Evolutionary conservation across 306 rosid genomes (phyloP).

Genomic region (cucumber (Cucumis sativus)): DNA sequence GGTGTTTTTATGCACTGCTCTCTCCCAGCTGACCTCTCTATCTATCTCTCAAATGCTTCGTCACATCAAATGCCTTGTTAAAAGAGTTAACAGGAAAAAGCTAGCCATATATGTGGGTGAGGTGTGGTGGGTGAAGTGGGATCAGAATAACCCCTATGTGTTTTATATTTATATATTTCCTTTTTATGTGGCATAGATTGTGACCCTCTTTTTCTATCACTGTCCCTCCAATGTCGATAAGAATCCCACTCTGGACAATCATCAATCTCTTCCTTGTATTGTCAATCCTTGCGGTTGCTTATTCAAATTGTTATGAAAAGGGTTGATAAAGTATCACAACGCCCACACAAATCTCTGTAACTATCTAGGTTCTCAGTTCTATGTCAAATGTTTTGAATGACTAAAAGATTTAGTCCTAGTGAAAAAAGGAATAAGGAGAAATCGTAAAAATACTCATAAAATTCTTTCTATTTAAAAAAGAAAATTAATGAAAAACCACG

Average conservation of each 20-base stretch:
- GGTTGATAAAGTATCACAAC: neutral
- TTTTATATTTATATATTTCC: neutral
- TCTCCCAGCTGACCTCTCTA: neutral
- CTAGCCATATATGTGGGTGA: conserved; percentile 10
- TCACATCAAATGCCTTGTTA: conserved; percentile 40
- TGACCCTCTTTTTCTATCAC: conserved; percentile 32
- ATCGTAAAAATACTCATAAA: neutral
- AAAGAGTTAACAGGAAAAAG: conserved; percentile 18
- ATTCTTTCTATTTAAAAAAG: neutral
- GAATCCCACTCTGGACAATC: conserved; percentile 28
- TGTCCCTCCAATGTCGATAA: conserved; percentile 29
- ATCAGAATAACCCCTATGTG: conserved; percentile 46
- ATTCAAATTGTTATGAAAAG: neutral
- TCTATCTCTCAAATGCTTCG: conserved; percentile 15
- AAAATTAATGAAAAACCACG: neutral
- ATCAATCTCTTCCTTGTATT: conserved; percentile 10
- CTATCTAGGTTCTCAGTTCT: neutral
- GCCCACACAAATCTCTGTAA: neutral
- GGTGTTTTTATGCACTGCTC: neutral
- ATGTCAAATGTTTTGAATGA: neutral
- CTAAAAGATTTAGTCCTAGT: conserved; percentile 1
- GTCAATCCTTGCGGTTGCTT: neutral
- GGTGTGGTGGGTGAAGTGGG: conserved; percentile 41
- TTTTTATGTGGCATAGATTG: conserved; percentile 21
- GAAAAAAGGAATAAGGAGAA: neutral